Evolutionary conservation across 2,329 filamentous ascomycete genomes (phyloP), one percentile per base, ranked within the genome.

Genomic region (Uncinocarpus reesii): DNA sequence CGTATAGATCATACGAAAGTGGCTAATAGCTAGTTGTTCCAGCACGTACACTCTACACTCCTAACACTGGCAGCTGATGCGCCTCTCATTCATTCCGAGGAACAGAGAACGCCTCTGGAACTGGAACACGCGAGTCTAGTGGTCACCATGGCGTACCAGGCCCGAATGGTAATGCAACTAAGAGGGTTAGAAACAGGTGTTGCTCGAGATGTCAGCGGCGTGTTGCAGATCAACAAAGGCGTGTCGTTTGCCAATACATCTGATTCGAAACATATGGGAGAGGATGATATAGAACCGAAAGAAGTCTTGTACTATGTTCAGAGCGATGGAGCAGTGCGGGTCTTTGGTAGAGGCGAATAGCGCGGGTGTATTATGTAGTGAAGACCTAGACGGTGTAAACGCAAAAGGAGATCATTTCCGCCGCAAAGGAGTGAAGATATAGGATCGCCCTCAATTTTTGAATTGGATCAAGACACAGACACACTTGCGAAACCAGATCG

Each of bases 121-220:
- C 76, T 72, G 41, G 76, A 82, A 51, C 80, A 86, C 57, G 78
- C 84, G 1, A 75, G 80, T n/a, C 77, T 95, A 51, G 67, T 84
- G 16, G 71, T 88, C 29, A 77, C 77, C 4, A 67, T 83, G 53
- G 84, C 83, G n/a, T 87, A 95, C 62, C 75, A 79, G 57, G 86
- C 88, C 7, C 69, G 77, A n/a, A 71, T 77, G 53, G 75, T 90
- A 2, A 67, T 94, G 57, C 79, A 84, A 52, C 69, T 92, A 50
- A 74, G 89, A 45, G 75, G 82, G 59, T 65, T 96, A 52, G 88
- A 94, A 60, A 94, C 88, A 0, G 90, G 90, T 0, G 81, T 81
- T n/a, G 89, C 90, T 53, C 82, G 77, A 62, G 90, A 95, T 66
- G 86, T 96, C 26, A 94, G 86, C 66, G 90, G 90, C 2, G 87